Base-by-base conservation (phyloP, 768 basidiomycete species). In the Boletales sp. region DNA sequence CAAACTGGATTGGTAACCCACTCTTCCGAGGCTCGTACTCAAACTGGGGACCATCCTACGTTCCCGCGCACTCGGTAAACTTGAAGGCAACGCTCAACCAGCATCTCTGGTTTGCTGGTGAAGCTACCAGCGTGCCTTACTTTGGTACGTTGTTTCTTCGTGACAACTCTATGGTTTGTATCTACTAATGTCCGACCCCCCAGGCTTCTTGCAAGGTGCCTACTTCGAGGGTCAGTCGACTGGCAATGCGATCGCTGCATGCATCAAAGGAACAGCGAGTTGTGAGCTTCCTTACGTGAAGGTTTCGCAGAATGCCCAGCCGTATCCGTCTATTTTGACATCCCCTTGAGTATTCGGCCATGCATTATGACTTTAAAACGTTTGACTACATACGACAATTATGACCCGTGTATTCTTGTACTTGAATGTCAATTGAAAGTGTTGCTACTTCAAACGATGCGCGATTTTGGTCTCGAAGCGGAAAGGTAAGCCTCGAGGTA, bases 1-100 rank as follows among this genome's bases (percentile, higher is more conserved):
- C 76, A 4, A 65, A 73, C 4, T 87, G 86, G 86, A 56, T 71
- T 41, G 62, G 64, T 12, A 73, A 86, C 57, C 74, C 77, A 4
- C 66, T 78, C 32, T 69, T 48, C 52, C 57, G 61, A 0, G 67
- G 66, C 5, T 80, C 82, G 4, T 87, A 83, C 56, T 81, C 80
- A 18, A 87, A 85, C 52, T 87, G 84, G 84, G 84, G 83, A 0
- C 73, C 86, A 0, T 74, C 80, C 4, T 84, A 84, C 54, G 63
- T 78, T 11, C 72, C 71, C 14, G 68, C 64, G 9, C 80, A 84
- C 46, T 72, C 80, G n/a, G 67, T 75, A 25, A 83, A 85, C 57
- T 57, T 85, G 41, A 72, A 78, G 49, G 79, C 80, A 6, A 81
- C 79, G 18, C 69, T 85, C 15, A 68, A 67, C 5, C 54, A 65